Percentiles rank a stretch among this genome's conserved stretches.
Conservation (phyloP, 2,329 filamentous ascomycete species). For the Zasmidium citrigriseum region DNA sequence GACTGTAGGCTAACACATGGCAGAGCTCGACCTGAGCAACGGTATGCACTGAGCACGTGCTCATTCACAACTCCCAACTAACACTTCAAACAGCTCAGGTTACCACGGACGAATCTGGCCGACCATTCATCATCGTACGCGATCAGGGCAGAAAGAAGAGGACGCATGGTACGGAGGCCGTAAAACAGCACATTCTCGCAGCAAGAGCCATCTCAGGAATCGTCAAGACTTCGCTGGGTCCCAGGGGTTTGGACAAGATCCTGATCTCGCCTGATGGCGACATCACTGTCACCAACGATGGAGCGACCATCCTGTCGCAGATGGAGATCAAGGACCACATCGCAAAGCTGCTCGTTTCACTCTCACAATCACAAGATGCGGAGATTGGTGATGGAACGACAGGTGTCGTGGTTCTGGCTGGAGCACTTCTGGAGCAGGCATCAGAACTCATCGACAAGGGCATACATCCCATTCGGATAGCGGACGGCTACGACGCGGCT, state of each 20-base stretch:
- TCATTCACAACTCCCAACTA: constrained; percentile 3
- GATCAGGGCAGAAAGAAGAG: constrained; percentile 98
- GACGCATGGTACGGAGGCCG: constrained; percentile 92
- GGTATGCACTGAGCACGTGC: constrained; percentile 54
- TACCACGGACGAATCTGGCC: constrained; percentile 95
- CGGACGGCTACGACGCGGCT: constrained; percentile 95
- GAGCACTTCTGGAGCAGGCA: constrained; percentile 92
- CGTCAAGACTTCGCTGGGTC: constrained; percentile 94
- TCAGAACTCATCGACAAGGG: constrained; percentile 99
- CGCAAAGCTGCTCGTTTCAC: constrained; percentile 91
- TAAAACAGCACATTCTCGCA: constrained; percentile 97
- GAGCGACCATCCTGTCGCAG: constrained; percentile 90
- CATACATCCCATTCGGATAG: constrained; percentile 97
- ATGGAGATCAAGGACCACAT: constrained; percentile 99
- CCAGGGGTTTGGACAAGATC: constrained; percentile 97
- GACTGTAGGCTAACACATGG: constrained; percentile 22
- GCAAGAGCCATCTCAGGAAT: constrained; percentile 95
- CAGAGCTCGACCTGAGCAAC: constrained; percentile 82
- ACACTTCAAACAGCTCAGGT: constrained; percentile 59
- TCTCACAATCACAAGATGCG: constrained; percentile 97
- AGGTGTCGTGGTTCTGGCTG: constrained; percentile 93
- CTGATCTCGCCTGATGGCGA: constrained; percentile 97
- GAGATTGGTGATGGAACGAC: constrained; percentile 99
- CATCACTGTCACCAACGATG: constrained; percentile 98
- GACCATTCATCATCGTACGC: constrained; percentile 97